phyloP scores from a whole-genome alignment of 805 yeast species.

The Starmerella sp. region DNA sequence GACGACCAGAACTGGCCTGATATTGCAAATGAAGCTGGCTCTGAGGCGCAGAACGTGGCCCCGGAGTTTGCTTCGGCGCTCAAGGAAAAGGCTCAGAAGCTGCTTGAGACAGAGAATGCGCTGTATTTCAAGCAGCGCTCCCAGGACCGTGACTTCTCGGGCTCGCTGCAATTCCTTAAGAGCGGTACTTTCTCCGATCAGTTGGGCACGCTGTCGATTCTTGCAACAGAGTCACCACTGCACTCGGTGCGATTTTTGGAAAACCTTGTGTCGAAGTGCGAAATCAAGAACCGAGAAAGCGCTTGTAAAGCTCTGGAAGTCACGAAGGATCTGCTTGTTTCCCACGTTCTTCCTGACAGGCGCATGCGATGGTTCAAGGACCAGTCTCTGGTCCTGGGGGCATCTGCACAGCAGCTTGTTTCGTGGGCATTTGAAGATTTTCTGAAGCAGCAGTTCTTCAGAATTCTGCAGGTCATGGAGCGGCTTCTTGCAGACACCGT shows the following conservation, averaged over 20 bases:
- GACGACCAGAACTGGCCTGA: conserved; percentile 55
- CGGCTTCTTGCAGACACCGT: conserved; percentile 81
- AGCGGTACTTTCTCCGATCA: conserved; percentile 94
- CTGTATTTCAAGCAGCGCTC: conserved; percentile 59
- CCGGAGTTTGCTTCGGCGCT: conserved; percentile 47
- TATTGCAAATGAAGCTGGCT: conserved; percentile 30
- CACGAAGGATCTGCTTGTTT: conserved; percentile 75
- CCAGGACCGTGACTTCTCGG: conserved; percentile 76
- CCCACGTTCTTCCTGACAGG: conserved; percentile 71
- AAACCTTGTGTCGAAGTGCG: conserved; percentile 63
- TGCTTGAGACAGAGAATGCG: conserved; percentile 60
- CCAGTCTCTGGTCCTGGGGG: conserved; percentile 43
- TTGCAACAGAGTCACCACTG: conserved; percentile 89
- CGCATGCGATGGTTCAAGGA: conserved; percentile 70
- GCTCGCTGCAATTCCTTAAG: conserved; percentile 57
- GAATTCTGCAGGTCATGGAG: conserved; percentile 67
- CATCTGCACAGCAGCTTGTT: conserved; percentile 49
- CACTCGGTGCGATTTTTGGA: conserved; percentile 80
- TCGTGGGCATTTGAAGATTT: conserved; percentile 81
- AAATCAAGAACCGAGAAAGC: conserved; percentile 86
- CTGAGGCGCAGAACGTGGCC: conserved; percentile 22
- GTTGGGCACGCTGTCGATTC: conserved; percentile 82
- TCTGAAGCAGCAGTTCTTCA: conserved; percentile 64
- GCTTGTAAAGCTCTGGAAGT: conserved; percentile 85
- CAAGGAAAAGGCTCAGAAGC: conserved; percentile 51